Evolutionary conservation across 176 grass and related monocot species (phyloP).

Genomic region (Musa schizocarpa): DNA sequence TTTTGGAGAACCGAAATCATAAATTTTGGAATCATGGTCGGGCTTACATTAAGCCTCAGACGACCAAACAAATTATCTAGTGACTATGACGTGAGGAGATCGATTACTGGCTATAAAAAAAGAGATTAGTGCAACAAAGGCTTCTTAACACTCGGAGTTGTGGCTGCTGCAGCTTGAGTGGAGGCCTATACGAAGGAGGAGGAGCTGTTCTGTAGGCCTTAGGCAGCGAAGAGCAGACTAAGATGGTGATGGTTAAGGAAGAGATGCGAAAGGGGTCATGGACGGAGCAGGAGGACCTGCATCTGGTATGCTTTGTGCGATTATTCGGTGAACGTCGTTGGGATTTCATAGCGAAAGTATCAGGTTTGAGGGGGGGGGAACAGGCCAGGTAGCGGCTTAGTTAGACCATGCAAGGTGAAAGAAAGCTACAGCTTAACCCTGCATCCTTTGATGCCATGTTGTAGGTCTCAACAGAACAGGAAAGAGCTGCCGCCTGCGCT

Average conservation of each 20-base stretch:
- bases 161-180: neutral
- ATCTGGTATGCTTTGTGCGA: slow-evolving; percentile 54
- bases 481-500: slow-evolving; percentile 64
- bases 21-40: no score
- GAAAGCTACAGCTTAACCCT: slow-evolving; percentile 11
- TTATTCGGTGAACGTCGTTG: slow-evolving; percentile 58
- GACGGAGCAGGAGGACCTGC: slow-evolving; percentile 61
- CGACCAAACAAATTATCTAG: no score
- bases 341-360: slow-evolving; percentile 64
- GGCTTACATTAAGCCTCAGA: no score
- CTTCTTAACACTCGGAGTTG: no score
- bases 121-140: no score
- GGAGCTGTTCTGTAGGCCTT: neutral
- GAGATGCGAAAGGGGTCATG: slow-evolving; percentile 44
- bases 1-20: no score
- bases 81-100: no score
- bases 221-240: no score
- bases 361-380: slow-evolving; percentile 56
- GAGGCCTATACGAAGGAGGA: neutral
- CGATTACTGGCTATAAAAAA: no score
- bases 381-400: slow-evolving; percentile 26
- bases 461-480: slow-evolving; percentile 52
- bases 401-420: neutral
- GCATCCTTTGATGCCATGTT: neutral
- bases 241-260: slow-evolving; percentile 9